Base-by-base conservation (phyloP, 257 asterid species). In the Salvia miltiorrhiza region DNA sequence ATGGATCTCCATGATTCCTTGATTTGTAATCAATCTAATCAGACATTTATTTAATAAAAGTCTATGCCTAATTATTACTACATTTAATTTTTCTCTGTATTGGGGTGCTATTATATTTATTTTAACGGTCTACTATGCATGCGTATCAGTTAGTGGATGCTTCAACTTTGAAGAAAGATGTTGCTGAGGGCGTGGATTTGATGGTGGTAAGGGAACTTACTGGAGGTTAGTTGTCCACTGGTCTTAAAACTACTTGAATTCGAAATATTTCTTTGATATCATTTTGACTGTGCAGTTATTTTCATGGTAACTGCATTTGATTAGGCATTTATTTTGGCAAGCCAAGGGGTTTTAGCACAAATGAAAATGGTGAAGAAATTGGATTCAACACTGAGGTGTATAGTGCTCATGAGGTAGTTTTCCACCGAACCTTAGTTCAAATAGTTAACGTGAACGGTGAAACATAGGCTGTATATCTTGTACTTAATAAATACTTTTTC, bases 161-260 rank as follows among this genome's bases (percentile, higher is more conserved):
- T 67, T 94, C 99, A 13, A 91, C 99, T 26, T 75, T 91, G 87
- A 91, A 91, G 77, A 94, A 76, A 76, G 99, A 94, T 77, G 89
- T 94, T 49, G 97, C 97, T 1, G 99, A 87, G 82, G 99, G 97
- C 26, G 99, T 94, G 53, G 99, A 94, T 76, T 81, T 94, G 80
- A 89, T 91, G 97, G 99, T 94, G 73, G 98, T 94, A 28, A 89
- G 99, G 77, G 99, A 94, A 80, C 88, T 94, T 41, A 94, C 98
- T 1, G 99, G 99, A 87, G 99, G 99, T 94, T 73, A 77, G 89
- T 76, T 24, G 24, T 66, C 43, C 49, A 19, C 40, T 44, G 17
- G 21, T 61, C 63, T 52, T 26, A 26, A 40, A 41, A 44, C 33
- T 73, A 63, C 45, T 57, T 72, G 44, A 32, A 24, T 63, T 64